phyloP scores from a whole-genome alignment of 371 early-diverging fungal species.

The Mortierella sp. region DNA sequence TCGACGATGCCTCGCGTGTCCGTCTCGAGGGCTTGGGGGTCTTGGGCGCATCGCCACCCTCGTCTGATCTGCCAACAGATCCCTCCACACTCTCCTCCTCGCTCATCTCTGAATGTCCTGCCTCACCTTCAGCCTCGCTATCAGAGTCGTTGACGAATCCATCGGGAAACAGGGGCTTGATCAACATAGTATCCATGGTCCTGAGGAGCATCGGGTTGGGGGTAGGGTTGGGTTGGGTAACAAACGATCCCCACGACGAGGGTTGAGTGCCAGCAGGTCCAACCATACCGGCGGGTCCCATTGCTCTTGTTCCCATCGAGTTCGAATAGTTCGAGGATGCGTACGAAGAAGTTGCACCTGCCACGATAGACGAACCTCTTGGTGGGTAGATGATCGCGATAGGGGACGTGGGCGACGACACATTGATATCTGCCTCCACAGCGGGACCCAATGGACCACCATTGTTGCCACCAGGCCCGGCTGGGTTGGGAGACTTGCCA shows the following conservation, averaged over 20 bases:
- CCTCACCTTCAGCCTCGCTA: slow-evolving; percentile 62
- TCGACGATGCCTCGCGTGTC: slow-evolving; percentile 21
- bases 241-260: slow-evolving; percentile 31
- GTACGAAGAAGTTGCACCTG: slow-evolving; percentile 14
- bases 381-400: slow-evolving; percentile 14
- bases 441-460: slow-evolving; percentile 7
- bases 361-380: background rate
- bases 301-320: slow-evolving; percentile 2
- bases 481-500: slow-evolving; percentile 2
- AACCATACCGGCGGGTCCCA: background rate
- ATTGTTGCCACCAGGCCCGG: slow-evolving; percentile 1
- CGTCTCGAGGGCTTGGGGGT: slow-evolving; percentile 16
- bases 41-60: slow-evolving; percentile 59
- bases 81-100: slow-evolving; percentile 65
- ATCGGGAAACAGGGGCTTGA: slow-evolving; percentile 73
- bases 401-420: slow-evolving; percentile 13
- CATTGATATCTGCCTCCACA: slow-evolving; percentile 14
- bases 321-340: slow-evolving; percentile 10
- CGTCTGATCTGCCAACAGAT: slow-evolving; percentile 58
- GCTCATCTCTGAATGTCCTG: slow-evolving; percentile 62
- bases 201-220: slow-evolving; percentile 30
- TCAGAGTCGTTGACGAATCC: slow-evolving; percentile 69
- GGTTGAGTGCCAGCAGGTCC: slow-evolving; percentile 16
- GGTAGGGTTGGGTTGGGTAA: slow-evolving; percentile 1
- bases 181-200: slow-evolving; percentile 59